phyloP scores from a whole-genome alignment of 2,329 filamentous ascomycete species.

The Sphaerulina musiva region DNA sequence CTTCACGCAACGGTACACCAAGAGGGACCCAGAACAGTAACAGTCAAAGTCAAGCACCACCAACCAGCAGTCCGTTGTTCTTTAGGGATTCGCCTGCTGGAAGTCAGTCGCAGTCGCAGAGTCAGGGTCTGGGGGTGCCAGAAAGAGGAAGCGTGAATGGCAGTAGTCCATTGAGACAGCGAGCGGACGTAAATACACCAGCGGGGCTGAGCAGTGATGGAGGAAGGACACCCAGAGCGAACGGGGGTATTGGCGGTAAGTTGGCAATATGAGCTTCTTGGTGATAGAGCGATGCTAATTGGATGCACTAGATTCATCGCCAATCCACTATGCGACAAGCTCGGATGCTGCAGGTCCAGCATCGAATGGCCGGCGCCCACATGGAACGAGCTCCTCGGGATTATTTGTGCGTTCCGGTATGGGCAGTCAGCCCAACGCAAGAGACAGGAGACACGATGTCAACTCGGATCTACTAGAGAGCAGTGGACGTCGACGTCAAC shows the following conservation, averaged over 20 bases:
- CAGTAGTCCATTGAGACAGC: slow-evolving; percentile 44
- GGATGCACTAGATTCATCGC: slow-evolving; percentile 67
- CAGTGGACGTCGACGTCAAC: slow-evolving; percentile 48
- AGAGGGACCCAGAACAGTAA: slow-evolving; percentile 17
- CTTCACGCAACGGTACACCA: slow-evolving; percentile 23
- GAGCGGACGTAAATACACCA: slow-evolving; percentile 19
- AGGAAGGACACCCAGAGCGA: slow-evolving; percentile 66
- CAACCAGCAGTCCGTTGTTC: slow-evolving; percentile 71
- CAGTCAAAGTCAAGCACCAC: slow-evolving; percentile 28
- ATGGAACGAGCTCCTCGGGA: slow-evolving; percentile 59
- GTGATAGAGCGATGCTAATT: slow-evolving; percentile 17
- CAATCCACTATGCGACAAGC: slow-evolving; percentile 82
- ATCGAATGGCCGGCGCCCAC: slow-evolving; percentile 50
- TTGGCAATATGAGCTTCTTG: background rate
- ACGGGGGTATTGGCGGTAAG: slow-evolving; percentile 58
- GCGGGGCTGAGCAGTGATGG: slow-evolving; percentile 47
- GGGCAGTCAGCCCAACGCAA: slow-evolving; percentile 50
- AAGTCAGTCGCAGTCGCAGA: slow-evolving; percentile 32
- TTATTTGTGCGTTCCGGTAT: slow-evolving; percentile 67
- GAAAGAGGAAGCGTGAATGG: slow-evolving; percentile 40
- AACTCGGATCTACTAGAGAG: slow-evolving; percentile 66
- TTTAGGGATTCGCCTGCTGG: slow-evolving; percentile 58
- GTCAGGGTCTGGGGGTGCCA: slow-evolving; percentile 23
- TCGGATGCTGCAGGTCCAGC: slow-evolving; percentile 50
- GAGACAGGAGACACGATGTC: slow-evolving; percentile 74